Percentiles rank a stretch among this genome's conserved stretches.
phyloP scores from a whole-genome alignment of 148 eudicot genomes.

The Arctostaphylos glauca region DNA sequence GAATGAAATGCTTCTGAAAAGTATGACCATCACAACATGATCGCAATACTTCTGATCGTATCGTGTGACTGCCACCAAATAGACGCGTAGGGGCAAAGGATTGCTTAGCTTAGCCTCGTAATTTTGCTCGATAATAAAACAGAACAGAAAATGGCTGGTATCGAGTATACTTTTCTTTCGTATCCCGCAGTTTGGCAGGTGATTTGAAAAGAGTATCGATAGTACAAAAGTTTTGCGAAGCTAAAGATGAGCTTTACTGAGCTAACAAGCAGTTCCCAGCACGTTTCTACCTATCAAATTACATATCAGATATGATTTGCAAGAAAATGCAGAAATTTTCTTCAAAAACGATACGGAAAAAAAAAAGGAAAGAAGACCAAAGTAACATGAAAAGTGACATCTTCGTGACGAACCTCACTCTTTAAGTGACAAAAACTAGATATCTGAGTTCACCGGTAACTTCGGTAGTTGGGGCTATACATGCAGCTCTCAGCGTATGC shows the following conservation, averaged over 20 bases:
- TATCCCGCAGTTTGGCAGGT: background rate
- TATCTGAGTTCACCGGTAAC: constrained; percentile 43
- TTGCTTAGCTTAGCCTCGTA: background rate
- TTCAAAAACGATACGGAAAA: background rate
- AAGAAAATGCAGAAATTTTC: background rate
- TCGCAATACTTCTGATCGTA: no score
- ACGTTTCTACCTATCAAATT: background rate
- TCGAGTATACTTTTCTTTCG: background rate
- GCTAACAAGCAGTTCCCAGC: background rate
- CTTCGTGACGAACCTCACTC: background rate
- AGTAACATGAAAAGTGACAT: background rate
- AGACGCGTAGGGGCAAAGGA: no score
- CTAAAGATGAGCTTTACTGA: background rate
- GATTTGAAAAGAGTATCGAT: background rate
- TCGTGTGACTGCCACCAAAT: no score
- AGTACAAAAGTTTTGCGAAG: background rate
- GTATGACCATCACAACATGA: no score
- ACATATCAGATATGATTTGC: background rate
- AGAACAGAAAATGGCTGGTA: background rate
- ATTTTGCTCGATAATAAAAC: background rate
- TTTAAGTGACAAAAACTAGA: background rate
- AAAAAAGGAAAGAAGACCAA: background rate
- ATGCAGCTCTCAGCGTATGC: constrained; percentile 73
- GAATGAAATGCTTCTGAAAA: no score
- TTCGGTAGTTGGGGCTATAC: constrained; percentile 69